A percentile compares a stretch with the other conserved stretches of the same genome.
Conservation (phyloP, 306 rosid species). For the Macrotyloma uniflorum region DNA sequence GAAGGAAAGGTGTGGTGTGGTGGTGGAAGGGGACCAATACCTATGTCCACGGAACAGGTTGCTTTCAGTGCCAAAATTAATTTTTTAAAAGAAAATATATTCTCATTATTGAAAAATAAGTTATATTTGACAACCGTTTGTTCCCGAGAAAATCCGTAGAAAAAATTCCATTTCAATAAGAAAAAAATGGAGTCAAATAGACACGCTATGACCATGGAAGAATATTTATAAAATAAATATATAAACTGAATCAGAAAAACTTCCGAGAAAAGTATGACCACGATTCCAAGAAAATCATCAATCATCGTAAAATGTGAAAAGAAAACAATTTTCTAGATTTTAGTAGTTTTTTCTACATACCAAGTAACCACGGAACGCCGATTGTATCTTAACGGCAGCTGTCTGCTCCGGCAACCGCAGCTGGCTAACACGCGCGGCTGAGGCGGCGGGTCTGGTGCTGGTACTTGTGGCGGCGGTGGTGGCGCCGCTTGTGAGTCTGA, state of each 20-base stretch:
- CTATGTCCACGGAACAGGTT: slow-evolving; percentile 40
- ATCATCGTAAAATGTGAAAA: not conserved
- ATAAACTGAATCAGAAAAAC: slow-evolving; percentile 11
- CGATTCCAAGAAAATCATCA: slow-evolving; percentile 1
- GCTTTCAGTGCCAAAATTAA: slow-evolving; percentile 12
- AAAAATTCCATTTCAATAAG: slow-evolving; percentile 7
- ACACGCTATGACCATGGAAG: not conserved
- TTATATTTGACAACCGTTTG: slow-evolving; percentile 33
- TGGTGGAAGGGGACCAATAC: slow-evolving; percentile 43
- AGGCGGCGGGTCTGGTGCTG: not conserved
- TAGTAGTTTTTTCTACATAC: slow-evolving; percentile 42
- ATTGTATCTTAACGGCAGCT: slow-evolving; percentile 74
- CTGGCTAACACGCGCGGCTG: not conserved
- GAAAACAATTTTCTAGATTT: not conserved
- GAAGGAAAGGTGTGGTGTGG: slow-evolving; percentile 19
- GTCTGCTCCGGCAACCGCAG: slow-evolving; percentile 45
- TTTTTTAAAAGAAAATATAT: not conserved
- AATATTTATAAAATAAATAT: not conserved
- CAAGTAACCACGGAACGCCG: slow-evolving; percentile 86
- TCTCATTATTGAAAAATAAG: not conserved
- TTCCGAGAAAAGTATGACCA: not conserved
- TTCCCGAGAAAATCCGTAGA: slow-evolving; percentile 36
- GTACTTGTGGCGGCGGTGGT: not conserved
- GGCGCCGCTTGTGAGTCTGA: slow-evolving; percentile 59
- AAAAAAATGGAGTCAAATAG: slow-evolving; percentile 26